Evolutionary conservation across 495 filamentous ascomycete genomes (phyloP).

Genomic region (Lasiosphaeria miniovina): DNA sequence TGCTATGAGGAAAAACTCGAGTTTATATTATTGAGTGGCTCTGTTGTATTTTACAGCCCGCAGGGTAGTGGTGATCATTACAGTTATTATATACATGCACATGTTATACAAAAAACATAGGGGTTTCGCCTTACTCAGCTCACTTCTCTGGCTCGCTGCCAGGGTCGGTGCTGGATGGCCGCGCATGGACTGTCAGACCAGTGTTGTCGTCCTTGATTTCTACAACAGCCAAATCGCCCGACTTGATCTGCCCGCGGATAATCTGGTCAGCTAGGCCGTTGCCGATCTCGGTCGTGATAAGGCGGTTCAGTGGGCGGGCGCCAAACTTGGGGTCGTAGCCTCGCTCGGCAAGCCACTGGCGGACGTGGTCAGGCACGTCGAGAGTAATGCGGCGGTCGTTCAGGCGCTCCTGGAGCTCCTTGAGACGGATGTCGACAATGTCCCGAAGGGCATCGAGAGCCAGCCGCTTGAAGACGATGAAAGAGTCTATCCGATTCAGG

Average conservation of each 20-base stretch:
- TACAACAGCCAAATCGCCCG: conserved; percentile 68
- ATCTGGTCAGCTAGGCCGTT: conserved; percentile 88
- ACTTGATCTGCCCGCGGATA: conserved; percentile 77
- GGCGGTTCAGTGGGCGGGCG: conserved; percentile 86
- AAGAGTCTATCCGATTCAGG: conserved; percentile 93
- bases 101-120: background rate
- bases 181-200: conserved; percentile 44
- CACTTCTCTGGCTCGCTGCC: background rate
- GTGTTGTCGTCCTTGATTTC: conserved; percentile 55
- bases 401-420: conserved; percentile 78
- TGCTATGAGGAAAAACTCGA: no score
- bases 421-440: conserved; percentile 89
- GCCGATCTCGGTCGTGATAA: conserved; percentile 84
- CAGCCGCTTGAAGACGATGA: conserved; percentile 90
- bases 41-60: no score
- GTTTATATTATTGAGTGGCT: no score
- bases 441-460: conserved; percentile 75
- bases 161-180: background rate
- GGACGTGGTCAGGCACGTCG: conserved; percentile 65
- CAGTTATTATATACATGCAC: no score
- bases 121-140: background rate
- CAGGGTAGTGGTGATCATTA: no score
- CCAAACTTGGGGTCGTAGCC: conserved; percentile 92
- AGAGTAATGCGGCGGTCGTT: conserved; percentile 82
- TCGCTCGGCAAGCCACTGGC: conserved; percentile 79